These are phyloP conservation scores for Aspergillus tamarii DNA, from an alignment of 2,329 filamentous ascomycete genomes.

Conservation along the genomic window DNA sequence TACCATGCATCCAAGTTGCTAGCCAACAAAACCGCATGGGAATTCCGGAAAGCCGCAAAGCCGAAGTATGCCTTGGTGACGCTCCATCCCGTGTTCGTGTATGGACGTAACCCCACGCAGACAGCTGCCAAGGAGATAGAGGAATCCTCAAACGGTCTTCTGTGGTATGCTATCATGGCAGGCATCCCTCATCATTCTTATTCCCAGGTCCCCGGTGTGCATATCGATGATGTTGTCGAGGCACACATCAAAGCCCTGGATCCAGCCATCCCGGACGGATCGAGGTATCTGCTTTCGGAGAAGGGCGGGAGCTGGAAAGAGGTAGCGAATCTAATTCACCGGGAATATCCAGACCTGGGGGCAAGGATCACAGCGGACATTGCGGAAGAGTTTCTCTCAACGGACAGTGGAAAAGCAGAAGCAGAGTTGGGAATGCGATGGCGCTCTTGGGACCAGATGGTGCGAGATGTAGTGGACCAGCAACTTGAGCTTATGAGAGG, in stretches of 20 bases:
- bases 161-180: not conserved
- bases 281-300: not conserved
- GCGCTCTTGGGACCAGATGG: not conserved
- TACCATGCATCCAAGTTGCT: slow-evolving; percentile 32
- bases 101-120: not conserved
- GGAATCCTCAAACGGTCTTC: not conserved
- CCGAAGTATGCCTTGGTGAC: not conserved
- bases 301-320: not conserved
- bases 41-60: not conserved
- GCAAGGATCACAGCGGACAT: not conserved
- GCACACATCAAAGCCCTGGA: not conserved
- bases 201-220: not conserved
- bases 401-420: not conserved
- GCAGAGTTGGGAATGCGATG: not conserved
- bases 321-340: not conserved
- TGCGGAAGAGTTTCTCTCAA: not conserved
- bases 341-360: not conserved
- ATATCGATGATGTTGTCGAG: not conserved
- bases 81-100: not conserved
- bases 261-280: not conserved
- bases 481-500: not conserved
- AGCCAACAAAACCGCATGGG: slow-evolving; percentile 2
- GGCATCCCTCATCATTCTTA: not conserved
- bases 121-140: not conserved
- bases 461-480: not conserved